These are phyloP conservation scores for Cytospora mali DNA, from an alignment of 2,329 filamentous ascomycete genomes.

Conservation along the genomic window DNA sequence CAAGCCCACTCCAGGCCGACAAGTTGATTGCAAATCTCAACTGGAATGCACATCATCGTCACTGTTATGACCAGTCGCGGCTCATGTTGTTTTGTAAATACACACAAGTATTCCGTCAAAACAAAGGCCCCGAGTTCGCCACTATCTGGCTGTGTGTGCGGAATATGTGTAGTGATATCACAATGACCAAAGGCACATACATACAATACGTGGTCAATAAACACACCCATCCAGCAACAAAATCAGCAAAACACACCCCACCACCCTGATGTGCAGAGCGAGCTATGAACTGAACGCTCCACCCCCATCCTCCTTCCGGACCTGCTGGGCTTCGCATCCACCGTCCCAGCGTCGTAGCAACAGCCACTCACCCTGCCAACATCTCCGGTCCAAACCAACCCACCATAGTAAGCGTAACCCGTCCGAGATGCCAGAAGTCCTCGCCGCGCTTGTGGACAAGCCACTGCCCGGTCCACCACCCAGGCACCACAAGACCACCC, in stretches of 20 bases:
- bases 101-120: background rate
- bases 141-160: background rate
- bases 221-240: background rate
- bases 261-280: background rate
- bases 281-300: background rate
- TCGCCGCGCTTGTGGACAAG: conserved; percentile 2
- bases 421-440: background rate
- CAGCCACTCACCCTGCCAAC: background rate
- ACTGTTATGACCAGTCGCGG: background rate
- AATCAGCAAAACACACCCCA: background rate
- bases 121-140: no score
- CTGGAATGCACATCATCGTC: background rate
- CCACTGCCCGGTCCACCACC: conserved; percentile 2
- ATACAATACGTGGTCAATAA: background rate
- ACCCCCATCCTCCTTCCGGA: background rate
- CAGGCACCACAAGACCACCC: background rate
- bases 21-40: background rate
- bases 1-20: background rate
- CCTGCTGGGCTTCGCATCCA: background rate
- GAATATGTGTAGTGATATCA: background rate
- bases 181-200: background rate
- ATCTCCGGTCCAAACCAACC: background rate
- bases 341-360: background rate
- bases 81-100: background rate
- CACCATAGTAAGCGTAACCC: background rate